These are phyloP conservation scores for Ogataea chonburiensis DNA, from an alignment of 805 yeast species.

Conservation along the genomic window DNA sequence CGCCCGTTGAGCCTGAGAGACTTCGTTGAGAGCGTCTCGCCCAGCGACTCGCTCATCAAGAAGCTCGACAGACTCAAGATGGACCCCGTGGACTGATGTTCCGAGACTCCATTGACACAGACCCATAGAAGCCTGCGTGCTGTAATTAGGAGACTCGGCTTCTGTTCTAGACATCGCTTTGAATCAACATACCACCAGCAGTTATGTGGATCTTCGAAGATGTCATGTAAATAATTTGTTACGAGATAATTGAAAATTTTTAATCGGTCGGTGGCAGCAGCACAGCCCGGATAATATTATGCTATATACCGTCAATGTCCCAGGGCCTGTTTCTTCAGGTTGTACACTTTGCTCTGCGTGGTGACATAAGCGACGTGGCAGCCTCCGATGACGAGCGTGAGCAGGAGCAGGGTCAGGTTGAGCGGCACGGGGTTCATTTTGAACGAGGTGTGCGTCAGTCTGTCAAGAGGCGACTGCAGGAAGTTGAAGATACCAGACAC, in stretches of 20 bases:
- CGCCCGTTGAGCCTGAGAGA: conserved; percentile 67
- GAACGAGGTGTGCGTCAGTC: conserved; percentile 48
- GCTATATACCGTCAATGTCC: too few species aligned
- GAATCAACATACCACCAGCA: conserved; percentile 44
- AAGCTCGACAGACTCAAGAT: conserved; percentile 19
- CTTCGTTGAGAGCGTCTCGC: conserved; percentile 45
- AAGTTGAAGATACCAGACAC: conserved; percentile 52
- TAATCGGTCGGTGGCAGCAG: background rate
- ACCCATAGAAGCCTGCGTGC: conserved; percentile 5
- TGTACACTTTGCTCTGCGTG: conserved; percentile 28
- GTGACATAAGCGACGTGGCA: conserved; percentile 41
- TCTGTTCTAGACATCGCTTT: conserved; percentile 46
- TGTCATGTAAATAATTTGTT: conserved; percentile 29
- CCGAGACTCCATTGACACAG: conserved; percentile 14
- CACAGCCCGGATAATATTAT: conserved; percentile 2
- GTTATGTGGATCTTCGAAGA: conserved; percentile 50
- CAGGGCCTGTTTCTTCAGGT: conserved; percentile 14
- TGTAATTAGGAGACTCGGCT: conserved; percentile 9
- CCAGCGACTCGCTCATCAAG: conserved; percentile 29
- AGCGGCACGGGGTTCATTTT: conserved; percentile 56
- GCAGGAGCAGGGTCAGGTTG: conserved; percentile 38
- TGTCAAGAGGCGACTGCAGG: conserved; percentile 47
- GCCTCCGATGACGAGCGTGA: conserved; percentile 46
- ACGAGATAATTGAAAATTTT: conserved; percentile 6
- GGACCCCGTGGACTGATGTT: conserved; percentile 26